phyloP scores from a whole-genome alignment of 192 early-diverging fungal genomes.

The Phycomyces blakesleeanus region DNA sequence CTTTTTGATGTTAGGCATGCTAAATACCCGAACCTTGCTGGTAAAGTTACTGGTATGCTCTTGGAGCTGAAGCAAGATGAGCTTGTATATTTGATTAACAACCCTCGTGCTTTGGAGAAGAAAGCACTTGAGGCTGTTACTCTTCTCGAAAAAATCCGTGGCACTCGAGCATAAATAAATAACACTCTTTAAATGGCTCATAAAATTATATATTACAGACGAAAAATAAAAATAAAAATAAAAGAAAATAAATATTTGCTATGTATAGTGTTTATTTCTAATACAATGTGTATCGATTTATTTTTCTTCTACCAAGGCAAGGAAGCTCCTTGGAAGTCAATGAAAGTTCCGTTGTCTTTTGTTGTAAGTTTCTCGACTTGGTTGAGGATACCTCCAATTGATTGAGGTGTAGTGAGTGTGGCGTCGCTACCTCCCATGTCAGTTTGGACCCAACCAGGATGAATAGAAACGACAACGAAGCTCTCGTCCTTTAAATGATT shows the following conservation, averaged over 20 bases:
- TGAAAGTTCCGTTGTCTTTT: slow-evolving; percentile 5
- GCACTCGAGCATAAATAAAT: not conserved
- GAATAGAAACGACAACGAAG: slow-evolving; percentile 8
- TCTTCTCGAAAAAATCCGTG: slow-evolving; percentile 42
- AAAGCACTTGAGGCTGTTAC: slow-evolving; percentile 77
- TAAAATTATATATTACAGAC: too few species aligned
- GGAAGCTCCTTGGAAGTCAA: not conserved
- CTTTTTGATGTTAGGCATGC: slow-evolving; percentile 10
- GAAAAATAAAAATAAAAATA: too few species aligned
- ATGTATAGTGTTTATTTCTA: too few species aligned
- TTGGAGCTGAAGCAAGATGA: slow-evolving; percentile 86
- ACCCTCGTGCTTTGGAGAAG: slow-evolving; percentile 52
- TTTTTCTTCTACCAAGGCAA: slow-evolving; percentile 17
- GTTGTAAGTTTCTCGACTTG: slow-evolving; percentile 11
- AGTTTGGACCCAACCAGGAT: slow-evolving; percentile 27
- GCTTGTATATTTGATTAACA: slow-evolving; percentile 69
- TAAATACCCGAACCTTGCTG: slow-evolving; percentile 52
- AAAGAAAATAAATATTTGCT: too few species aligned
- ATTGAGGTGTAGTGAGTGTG: not conserved
- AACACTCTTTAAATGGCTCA: too few species aligned
- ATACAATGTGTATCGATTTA: too few species aligned
- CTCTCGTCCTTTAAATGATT: slow-evolving; percentile 5
- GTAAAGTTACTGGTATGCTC: slow-evolving; percentile 91
- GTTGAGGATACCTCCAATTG: slow-evolving; percentile 6
- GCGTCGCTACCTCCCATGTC: slow-evolving; percentile 18